phyloP scores from a whole-genome alignment of 768 basidiomycete species.

The Rossbeevera mucosa region DNA sequence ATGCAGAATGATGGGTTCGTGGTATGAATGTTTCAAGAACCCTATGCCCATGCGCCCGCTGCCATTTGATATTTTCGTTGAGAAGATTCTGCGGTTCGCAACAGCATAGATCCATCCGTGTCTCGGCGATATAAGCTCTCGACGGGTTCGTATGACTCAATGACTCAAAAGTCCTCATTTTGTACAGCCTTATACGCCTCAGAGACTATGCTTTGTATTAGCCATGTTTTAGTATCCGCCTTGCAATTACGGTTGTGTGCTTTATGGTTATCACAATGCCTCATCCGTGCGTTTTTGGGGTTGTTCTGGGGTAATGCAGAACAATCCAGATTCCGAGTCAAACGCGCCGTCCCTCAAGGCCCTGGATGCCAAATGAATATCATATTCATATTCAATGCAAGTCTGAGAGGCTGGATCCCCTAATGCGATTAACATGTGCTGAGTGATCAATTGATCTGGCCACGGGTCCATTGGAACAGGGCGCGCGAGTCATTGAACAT shows the following conservation, averaged over 20 bases:
- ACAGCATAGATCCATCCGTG: neutral
- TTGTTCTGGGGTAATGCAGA: neutral
- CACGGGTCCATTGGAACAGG: too few species aligned
- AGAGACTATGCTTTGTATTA: neutral
- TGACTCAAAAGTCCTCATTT: too few species aligned
- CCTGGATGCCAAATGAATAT: neutral
- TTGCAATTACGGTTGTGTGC: neutral
- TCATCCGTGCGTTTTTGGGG: neutral
- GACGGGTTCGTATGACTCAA: too few species aligned
- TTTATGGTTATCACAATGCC: neutral
- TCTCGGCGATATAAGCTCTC: too few species aligned
- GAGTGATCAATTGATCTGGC: neutral
- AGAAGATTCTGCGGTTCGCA: neutral
- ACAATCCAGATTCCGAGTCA: neutral
- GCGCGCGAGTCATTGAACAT: neutral
- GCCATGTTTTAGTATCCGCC: neutral
- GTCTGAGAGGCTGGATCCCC: neutral
- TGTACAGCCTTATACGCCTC: too few species aligned
- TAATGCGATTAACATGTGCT: neutral
- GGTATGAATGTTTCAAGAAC: neutral
- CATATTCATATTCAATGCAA: neutral
- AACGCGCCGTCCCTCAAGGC: neutral
- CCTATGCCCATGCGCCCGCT: neutral
- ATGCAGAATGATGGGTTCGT: neutral
- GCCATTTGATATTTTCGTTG: neutral